Evolutionary conservation across 495 filamentous ascomycete species (phyloP), one percentile per base, ranked within the genome.

Genomic region (Immersiella caudata): DNA sequence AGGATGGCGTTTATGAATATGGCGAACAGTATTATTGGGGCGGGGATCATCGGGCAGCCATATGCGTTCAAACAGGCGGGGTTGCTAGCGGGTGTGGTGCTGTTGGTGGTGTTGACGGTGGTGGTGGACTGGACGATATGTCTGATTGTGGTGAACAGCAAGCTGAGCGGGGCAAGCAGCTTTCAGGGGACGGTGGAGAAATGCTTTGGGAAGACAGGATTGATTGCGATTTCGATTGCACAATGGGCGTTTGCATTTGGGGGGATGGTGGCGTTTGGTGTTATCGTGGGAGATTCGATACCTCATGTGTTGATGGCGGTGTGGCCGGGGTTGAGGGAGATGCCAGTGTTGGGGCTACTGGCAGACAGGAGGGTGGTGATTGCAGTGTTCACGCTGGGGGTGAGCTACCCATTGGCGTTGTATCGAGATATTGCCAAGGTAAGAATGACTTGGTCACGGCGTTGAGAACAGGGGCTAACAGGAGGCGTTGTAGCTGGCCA

Each of bases 221-320:
- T 98, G 49, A 87, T 98, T 62, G 95, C 95, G 33, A 97, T 99
- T 64, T 91, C 87, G 27, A 76, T 94, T 60, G 95, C 95, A 40
- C 95, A 99, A 79, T 98, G 93, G 92, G 91, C 91, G 40, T 99
- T 99, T 84, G 95, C 96, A 56, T 99, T 97, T 78, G 96, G 95
- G 52, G 95, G 96, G 59, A 98, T 98, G 96, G 86, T 98, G 50
- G 96, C 96, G 22, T 99, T 97, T 79, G 95, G 94, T 64, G 92
- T 99, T 65, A 97, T 99, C 76, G 90, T 99, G 25, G 95, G 95
- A 24, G 95, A 99, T 76, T 91, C 91, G 1, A 97, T 99, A 71
- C 95, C 95, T 0, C 92, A 93, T 77, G 95, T 99, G 35, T 74
- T 97, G 70, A 79, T 81, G 20, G 92, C 93, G 12, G 73, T 97